phyloP scores from a whole-genome alignment of 2,329 filamentous ascomycete species.

The Cladosporium sphaerospermum region DNA sequence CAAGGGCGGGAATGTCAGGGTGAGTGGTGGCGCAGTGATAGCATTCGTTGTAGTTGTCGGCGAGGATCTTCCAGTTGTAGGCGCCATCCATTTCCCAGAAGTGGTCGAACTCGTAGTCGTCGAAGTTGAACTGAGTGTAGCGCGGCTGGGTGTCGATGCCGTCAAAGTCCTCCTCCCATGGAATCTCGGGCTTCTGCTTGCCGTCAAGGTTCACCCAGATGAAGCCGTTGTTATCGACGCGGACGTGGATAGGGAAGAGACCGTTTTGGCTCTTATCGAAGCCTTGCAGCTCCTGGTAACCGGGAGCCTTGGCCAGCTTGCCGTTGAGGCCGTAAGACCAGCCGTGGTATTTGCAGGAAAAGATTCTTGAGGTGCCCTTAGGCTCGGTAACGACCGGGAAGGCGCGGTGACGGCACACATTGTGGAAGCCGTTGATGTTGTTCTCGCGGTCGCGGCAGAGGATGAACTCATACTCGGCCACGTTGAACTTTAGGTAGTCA shows the following conservation, averaged over 20 bases:
- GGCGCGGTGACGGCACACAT: conserved; percentile 56
- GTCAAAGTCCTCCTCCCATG: conserved; percentile 49
- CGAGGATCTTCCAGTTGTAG: conserved; percentile 56
- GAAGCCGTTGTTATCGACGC: conserved; percentile 50
- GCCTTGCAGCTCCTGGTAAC: conserved; percentile 50
- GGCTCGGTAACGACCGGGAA: conserved; percentile 52
- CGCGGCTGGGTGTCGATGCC: conserved; percentile 42
- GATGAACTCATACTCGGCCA: conserved; percentile 53
- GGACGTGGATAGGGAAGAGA: conserved; percentile 50
- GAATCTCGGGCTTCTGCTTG: conserved; percentile 39
- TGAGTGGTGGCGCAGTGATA: conserved; percentile 58
- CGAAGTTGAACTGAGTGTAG: conserved; percentile 43
- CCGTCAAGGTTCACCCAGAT: conserved; percentile 54
- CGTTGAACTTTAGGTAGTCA: conserved; percentile 51
- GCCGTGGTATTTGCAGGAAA: conserved; percentile 57
- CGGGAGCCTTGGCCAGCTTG: conserved; percentile 54
- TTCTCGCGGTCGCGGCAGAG: conserved; percentile 46
- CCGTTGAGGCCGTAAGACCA: conserved; percentile 57
- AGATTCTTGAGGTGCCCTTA: conserved; percentile 46
- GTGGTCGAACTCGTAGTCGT: conserved; percentile 53
- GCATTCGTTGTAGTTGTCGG: conserved; percentile 62
- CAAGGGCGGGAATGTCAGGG: conserved; percentile 51
- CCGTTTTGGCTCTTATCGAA: conserved; percentile 54
- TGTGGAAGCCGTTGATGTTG: conserved; percentile 55
- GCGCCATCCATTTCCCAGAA: conserved; percentile 51